Evolutionary conservation across 2,329 filamentous ascomycete genomes (phyloP), one percentile per base, ranked within the genome.

Genomic region (Amphichorda felina): DNA sequence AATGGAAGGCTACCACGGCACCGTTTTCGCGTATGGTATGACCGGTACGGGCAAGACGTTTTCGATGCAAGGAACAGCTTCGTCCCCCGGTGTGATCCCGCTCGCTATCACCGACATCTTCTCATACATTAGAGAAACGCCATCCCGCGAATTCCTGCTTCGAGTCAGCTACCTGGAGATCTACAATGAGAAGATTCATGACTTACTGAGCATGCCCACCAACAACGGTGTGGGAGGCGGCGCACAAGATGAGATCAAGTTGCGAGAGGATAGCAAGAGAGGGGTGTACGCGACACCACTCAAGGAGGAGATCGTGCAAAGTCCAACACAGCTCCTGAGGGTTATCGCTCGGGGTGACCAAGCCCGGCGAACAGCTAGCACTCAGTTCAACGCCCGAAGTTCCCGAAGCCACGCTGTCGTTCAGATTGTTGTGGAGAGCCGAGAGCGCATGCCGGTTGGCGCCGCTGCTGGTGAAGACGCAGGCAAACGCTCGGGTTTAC

Each of bases 1-100:
- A 34, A 98, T 98, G 91, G 91, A 98, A 64, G 91, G 91, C 29
- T 98, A 96, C 55, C 89, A 96, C 51, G 91, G 89, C 40, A 98
- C 91, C 1, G 91, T 98, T 17, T 96, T 98, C 55, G 89, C 89
- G 14, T 98, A 98, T 56, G 91, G 91, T 52, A 96, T 96, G 88
- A 98, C 91, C 4, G 91, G 91, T 42, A 96, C 91, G 1, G 91
- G 91, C 46, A 98, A 98, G 64, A 98, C 91, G 1, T 98, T 96
- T 56, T 96, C 89, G 27, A 98, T 98, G 91, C 91, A 98, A 64
- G 91, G 91, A 47, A 98, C 91, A 9, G 87, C 88, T 31, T 85
- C 84, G 3, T 94, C 87, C 27, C 91, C 91, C 1, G 91, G 91
- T 62, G 91, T 98, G 19, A 98, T 98, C 38, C 91, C 91, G 6